These are phyloP conservation scores for Claviceps cyperi DNA, from an alignment of 2,329 filamentous ascomycete species.

Conservation along the genomic window DNA sequence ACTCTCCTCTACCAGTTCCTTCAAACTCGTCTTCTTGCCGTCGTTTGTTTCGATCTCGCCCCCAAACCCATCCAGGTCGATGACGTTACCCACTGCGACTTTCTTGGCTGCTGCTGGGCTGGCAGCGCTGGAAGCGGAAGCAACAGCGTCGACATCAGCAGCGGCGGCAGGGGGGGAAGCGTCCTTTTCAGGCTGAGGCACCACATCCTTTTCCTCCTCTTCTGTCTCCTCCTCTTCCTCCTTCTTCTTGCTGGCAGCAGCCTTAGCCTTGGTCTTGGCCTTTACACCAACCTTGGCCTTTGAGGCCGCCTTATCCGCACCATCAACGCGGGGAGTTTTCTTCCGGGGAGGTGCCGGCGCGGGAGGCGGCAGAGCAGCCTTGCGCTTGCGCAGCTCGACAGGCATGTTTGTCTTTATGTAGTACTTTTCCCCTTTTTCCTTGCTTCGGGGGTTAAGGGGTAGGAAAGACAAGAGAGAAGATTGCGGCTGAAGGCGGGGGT, in stretches of 20 bases:
- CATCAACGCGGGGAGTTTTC: neutral
- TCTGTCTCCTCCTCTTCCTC: neutral
- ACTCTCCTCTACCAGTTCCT: slow-evolving; percentile 69
- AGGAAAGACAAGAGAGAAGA: neutral
- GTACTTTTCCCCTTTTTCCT: neutral
- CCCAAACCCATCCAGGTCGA: slow-evolving; percentile 45
- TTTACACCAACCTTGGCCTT: neutral
- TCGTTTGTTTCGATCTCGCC: slow-evolving; percentile 75
- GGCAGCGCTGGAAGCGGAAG: slow-evolving; percentile 6
- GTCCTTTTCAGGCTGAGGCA: slow-evolving; percentile 12
- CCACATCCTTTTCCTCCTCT: slow-evolving; percentile 9
- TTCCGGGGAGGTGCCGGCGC: slow-evolving; percentile 28
- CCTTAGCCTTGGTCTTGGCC: neutral
- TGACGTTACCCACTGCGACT: slow-evolving; percentile 38
- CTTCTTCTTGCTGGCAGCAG: slow-evolving; percentile 7
- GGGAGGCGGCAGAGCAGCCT: slow-evolving; percentile 34
- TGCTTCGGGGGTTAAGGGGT: neutral
- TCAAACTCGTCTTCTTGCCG: slow-evolving; percentile 63
- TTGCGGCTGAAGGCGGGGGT: neutral
- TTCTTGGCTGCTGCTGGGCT: slow-evolving; percentile 21
- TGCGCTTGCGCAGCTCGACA: slow-evolving; percentile 46
- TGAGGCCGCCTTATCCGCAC: neutral
- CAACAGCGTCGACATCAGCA: neutral
- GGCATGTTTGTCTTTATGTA: slow-evolving; percentile 30
- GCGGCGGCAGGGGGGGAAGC: slow-evolving; percentile 5